phyloP scores from a whole-genome alignment of 768 basidiomycete genomes.

The Xerocomellus chrysenteron region DNA sequence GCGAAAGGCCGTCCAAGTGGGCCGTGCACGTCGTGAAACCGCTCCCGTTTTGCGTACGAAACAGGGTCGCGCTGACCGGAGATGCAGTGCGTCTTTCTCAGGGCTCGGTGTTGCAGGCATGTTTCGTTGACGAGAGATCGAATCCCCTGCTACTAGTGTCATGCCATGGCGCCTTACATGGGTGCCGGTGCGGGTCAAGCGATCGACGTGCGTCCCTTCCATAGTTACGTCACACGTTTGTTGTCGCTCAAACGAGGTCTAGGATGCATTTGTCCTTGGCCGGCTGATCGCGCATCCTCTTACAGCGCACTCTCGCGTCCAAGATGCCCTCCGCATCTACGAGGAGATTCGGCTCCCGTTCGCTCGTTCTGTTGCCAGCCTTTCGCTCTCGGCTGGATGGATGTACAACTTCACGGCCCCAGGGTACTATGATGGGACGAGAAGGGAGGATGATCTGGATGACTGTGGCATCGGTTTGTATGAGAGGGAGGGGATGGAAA shows the following conservation, averaged over 20 bases:
- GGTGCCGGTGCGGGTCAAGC: slow-evolving; percentile 29
- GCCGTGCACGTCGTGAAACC: slow-evolving; percentile 43
- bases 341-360: slow-evolving; percentile 16
- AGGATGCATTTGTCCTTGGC: slow-evolving; percentile 25
- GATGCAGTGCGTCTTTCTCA: slow-evolving; percentile 41
- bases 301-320: background rate
- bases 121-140: background rate
- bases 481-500: slow-evolving; percentile 20
- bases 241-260: background rate
- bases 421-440: slow-evolving; percentile 23
- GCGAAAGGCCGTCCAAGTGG: slow-evolving; percentile 42
- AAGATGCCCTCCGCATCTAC: slow-evolving; percentile 9
- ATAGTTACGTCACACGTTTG: background rate
- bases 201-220: slow-evolving; percentile 17
- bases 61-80: slow-evolving; percentile 46
- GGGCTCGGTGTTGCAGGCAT: too few relatives aligned
- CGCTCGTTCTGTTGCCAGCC: slow-evolving; percentile 9
- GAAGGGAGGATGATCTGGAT: slow-evolving; percentile 6
- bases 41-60: slow-evolving; percentile 39
- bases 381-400: slow-evolving; percentile 17
- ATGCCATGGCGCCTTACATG: slow-evolving; percentile 27
- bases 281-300: slow-evolving; percentile 25
- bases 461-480: slow-evolving; percentile 4
- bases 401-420: slow-evolving; percentile 20
- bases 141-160: slow-evolving; percentile 6